Conservation (phyloP, 177 flowering plant genomes). For the Telopea speciosissima region DNA sequence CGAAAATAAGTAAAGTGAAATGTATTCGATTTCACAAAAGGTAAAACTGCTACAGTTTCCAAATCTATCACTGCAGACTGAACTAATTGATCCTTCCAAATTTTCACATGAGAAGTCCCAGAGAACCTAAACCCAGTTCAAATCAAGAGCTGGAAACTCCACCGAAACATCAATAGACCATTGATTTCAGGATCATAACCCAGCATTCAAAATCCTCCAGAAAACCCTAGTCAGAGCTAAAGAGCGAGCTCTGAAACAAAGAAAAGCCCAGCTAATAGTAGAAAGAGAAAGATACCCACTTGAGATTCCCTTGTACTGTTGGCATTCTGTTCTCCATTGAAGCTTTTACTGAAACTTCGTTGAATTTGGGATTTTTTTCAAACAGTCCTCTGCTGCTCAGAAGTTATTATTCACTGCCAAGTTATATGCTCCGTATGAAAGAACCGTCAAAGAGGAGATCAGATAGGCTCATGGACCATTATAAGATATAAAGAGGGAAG, state of each 20-base stretch:
- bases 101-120: slow-evolving; percentile 13
- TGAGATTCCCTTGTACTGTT: slow-evolving; percentile 55
- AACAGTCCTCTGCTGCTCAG: slow-evolving; percentile 22
- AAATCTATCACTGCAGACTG: slow-evolving; percentile 14
- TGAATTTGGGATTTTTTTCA: slow-evolving; percentile 35
- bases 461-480: background rate
- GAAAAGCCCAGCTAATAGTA: too few species aligned
- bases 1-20: slow-evolving; percentile 15
- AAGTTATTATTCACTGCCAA: slow-evolving; percentile 11
- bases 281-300: too few species aligned
- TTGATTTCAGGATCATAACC: slow-evolving; percentile 43
- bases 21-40: slow-evolving; percentile 21
- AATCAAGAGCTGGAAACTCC: slow-evolving; percentile 14
- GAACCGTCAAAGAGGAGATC: too few species aligned
- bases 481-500: slow-evolving; percentile 1
- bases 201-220: too few species aligned
- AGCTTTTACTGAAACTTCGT: slow-evolving; percentile 31
- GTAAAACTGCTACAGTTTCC: slow-evolving; percentile 23
- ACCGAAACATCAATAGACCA: slow-evolving; percentile 13
- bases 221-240: too few species aligned
- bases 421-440: background rate
- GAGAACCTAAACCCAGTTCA: slow-evolving; percentile 15
- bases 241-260: too few species aligned
- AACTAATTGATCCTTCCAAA: slow-evolving; percentile 6
- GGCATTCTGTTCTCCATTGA: slow-evolving; percentile 39